phyloP scores from a whole-genome alignment of 2,329 filamentous ascomycete genomes.

The Magnaporthiopsis rhizophila region DNA sequence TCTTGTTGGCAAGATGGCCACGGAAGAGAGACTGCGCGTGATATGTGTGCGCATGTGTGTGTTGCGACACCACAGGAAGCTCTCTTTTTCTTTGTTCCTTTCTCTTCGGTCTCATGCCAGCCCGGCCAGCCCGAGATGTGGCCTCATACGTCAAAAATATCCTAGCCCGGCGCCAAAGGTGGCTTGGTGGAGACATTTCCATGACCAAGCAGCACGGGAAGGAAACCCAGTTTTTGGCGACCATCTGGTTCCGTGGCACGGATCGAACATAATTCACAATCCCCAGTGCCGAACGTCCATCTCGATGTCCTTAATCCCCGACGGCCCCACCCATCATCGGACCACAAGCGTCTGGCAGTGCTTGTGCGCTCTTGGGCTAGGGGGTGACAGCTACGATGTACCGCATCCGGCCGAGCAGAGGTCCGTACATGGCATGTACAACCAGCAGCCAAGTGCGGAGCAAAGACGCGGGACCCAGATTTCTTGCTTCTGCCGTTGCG shows the following conservation, averaged over 20 bases:
- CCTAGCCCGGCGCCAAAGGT: neutral
- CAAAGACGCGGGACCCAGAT: neutral
- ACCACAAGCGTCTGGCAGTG: neutral
- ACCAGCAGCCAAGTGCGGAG: neutral
- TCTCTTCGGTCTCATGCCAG: neutral
- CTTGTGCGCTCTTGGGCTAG: neutral
- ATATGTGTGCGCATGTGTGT: neutral
- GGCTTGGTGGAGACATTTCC: neutral
- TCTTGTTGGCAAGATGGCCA: neutral
- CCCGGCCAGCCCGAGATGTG: no score
- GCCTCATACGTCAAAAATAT: neutral
- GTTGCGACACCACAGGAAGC: no score
- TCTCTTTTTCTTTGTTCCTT: neutral
- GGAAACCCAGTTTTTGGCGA: neutral
- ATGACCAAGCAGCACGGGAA: no score
- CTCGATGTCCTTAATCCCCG: neutral
- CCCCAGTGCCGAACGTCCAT: neutral
- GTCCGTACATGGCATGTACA: neutral
- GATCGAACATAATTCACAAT: neutral
- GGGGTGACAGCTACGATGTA: neutral
- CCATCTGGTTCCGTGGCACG: neutral
- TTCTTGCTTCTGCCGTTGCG: neutral
- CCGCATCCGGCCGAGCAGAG: neutral
- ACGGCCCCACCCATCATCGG: neutral
- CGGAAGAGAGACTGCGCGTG: neutral